Base-by-base conservation (phyloP, 768 basidiomycete genomes). In the Trametes villosa region DNA sequence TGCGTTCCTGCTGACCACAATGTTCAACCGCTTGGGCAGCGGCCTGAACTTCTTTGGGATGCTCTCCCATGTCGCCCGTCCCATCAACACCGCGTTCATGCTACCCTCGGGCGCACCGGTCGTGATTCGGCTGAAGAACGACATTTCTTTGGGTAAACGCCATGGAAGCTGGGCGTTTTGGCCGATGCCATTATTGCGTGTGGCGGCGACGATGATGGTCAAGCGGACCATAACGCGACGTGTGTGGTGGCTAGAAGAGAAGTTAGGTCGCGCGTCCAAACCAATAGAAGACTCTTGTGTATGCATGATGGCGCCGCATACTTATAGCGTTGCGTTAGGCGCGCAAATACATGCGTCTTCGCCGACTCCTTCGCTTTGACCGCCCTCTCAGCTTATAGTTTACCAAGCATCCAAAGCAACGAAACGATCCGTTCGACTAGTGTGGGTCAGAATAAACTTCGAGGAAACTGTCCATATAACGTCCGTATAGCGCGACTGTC, bases 51-150 rank as follows among this genome's bases (percentile, higher is more conserved):
- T 91, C 20, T 70, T 64, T 9, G 97, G 96, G 55, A 99, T 98
- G 71, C 92, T 92, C 76, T 98, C 94, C 97, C 97, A 99, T 15
- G 95, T 96, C 69, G 92, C 94, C 57, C 96, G 83, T 13, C 97
- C 97, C 96, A 99, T 98, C 56, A 98, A 77, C 20, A 98, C 88
- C 1, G 83, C 86, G 74, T 98, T 98, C 59, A 71, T 76, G 45
- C 68, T 71, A 7, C 78, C 81, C 36, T 79, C 74, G 7, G 86
- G 84, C 31, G 86, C 83, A 38, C 72, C 76, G 7, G 84, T 83
- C 31, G 92, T 92, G 71, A 89, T 87, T 53, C 83, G 81, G n/a
- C 88, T 87, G 72, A 99, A 99, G 75, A 96, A 97, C 51, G 89
- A 86, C 83, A 98, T 87, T 71, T 99, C 97, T 58, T 83, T 85